Evolutionary conservation across 2,329 filamentous ascomycete genomes (phyloP).

Genomic region (Venturia carpophila): DNA sequence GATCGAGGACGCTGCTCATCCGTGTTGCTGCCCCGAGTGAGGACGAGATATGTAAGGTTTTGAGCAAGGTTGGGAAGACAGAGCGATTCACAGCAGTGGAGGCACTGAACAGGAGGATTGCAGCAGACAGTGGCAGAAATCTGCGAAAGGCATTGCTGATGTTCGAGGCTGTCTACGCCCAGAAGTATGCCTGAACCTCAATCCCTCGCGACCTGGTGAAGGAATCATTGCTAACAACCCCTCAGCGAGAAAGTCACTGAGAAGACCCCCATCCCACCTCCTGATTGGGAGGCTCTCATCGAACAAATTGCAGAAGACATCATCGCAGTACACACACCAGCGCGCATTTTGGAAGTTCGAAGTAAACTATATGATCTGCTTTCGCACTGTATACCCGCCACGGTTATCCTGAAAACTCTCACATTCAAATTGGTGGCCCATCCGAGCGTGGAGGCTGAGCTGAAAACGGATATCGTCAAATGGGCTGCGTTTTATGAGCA

Average conservation of each 20-base stretch:
- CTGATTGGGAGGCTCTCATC: slow-evolving; percentile 94
- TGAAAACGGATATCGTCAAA: slow-evolving; percentile 87
- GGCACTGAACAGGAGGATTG: slow-evolving; percentile 74
- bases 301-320: slow-evolving; percentile 87
- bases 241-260: slow-evolving; percentile 81
- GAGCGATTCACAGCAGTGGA: slow-evolving; percentile 75
- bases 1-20: slow-evolving; percentile 83
- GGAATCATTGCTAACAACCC: slow-evolving; percentile 26
- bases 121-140: slow-evolving; percentile 84
- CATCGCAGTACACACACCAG: slow-evolving; percentile 84
- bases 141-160: slow-evolving; percentile 83
- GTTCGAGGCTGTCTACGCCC: slow-evolving; percentile 94
- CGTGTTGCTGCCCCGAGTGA: slow-evolving; percentile 84
- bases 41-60: slow-evolving; percentile 70
- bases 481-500: slow-evolving; percentile 99
- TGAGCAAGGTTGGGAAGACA: slow-evolving; percentile 62
- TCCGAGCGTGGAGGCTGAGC: slow-evolving; percentile 72
- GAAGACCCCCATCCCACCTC: slow-evolving; percentile 80
- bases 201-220: slow-evolving; percentile 15
- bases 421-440: slow-evolving; percentile 75
- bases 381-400: slow-evolving; percentile 93
- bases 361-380: slow-evolving; percentile 95
- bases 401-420: slow-evolving; percentile 86
- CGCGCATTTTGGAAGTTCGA: slow-evolving; percentile 76
- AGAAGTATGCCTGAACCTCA: slow-evolving; percentile 61